These are phyloP conservation scores for Triangularia verruculosa DNA, from an alignment of 2,329 filamentous ascomycete species.

Conservation along the genomic window DNA sequence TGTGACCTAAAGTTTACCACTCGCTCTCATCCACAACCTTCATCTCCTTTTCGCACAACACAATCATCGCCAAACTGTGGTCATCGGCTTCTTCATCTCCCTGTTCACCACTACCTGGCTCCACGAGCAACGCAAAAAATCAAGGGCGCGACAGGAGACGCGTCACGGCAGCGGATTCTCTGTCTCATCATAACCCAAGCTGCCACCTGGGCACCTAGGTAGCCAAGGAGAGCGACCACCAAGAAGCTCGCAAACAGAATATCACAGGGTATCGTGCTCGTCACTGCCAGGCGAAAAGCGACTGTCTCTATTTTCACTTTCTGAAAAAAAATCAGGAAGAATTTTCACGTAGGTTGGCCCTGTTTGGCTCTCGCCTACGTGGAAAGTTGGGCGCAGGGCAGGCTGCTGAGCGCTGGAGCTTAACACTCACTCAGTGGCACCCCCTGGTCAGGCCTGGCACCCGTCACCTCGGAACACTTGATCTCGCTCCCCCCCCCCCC, in stretches of 20 bases:
- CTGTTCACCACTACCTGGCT: background rate
- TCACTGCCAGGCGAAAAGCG: background rate
- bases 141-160: background rate
- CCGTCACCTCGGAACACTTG: conserved; percentile 27
- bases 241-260: background rate
- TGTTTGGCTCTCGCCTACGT: background rate
- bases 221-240: background rate
- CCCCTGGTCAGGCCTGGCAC: conserved; percentile 25
- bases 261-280: background rate
- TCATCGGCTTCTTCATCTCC: background rate
- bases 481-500: conserved; percentile 20
- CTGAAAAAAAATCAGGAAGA: background rate
- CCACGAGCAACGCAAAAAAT: background rate
- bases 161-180: conserved; percentile 7
- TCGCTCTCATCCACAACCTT: conserved; percentile 4
- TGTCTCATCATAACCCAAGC: background rate
- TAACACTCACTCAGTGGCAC: conserved; percentile 12
- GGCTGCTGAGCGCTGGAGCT: conserved; percentile 11
- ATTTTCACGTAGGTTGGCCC: background rate
- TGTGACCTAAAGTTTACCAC: conserved; percentile 17
- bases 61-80: background rate
- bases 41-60: background rate
- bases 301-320: background rate
- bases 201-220: too few relatives aligned
- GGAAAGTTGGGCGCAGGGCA: conserved; percentile 8